Evolutionary conservation across 768 basidiomycete species (phyloP), one percentile per base, ranked within the genome.

Genomic region (Mycena albidolilacea): DNA sequence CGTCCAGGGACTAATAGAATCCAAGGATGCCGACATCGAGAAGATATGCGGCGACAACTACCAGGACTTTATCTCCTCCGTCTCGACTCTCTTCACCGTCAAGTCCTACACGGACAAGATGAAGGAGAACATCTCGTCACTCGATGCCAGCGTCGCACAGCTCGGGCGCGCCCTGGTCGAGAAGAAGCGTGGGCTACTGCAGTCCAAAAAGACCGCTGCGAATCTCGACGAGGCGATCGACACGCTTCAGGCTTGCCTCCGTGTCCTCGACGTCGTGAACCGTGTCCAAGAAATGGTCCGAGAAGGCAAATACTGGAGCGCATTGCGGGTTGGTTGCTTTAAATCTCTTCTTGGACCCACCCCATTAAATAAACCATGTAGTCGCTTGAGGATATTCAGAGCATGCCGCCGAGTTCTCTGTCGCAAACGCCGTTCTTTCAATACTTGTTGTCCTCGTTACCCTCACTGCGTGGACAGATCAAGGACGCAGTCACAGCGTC

Each of bases 161-260:
- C 90, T 97, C 4, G 98, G 98, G 9, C 89, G 90, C 55, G 91
- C 92, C 66, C 86, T 99, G 15, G 95, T 96, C 37, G 95, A 97
- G 83, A 98, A 98, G 89, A 99, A 99, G 85, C 92, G 93, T 66
- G 89, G 92, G 5, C 82, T 99, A 72, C 84, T 99, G 17, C 95
- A 97, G 80, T 92, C 94, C 17, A 95, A 95, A 85, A 95, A 95
- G 83, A 97, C 97, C 0, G 96, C 96, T 5, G 90, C 93, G 11
- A 97, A 99, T 82, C 87, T 99, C 54, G 98, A 99, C 82, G 97
- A 98, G 82, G 95, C 95, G 17, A 97, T 99, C 76, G 98, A 99
- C 80, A 95, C 95, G 9, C 84, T 99, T 14, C 97, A 99, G 82
- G 94, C 95, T 15, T 97, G 95, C 79, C 84, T 99, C 71, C 91